phyloP scores from a whole-genome alignment of 208 protist genomes.

The Trypanosoma theileri region DNA sequence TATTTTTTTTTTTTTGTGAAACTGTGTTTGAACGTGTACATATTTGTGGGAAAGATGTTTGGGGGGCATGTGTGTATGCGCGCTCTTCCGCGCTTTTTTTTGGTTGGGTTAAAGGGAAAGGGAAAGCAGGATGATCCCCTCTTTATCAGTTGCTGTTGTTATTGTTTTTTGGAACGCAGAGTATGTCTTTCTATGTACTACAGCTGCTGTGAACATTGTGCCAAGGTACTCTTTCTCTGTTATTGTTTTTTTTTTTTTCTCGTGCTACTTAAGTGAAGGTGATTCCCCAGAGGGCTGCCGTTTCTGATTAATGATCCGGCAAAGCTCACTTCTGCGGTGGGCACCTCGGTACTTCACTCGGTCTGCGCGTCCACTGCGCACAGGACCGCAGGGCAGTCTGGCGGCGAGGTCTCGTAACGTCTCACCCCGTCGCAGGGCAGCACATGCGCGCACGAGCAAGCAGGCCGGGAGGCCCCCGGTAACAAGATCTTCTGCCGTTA shows the following conservation, averaged over 20 bases:
- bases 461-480: background rate
- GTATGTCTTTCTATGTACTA: no score
- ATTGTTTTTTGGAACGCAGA: no score
- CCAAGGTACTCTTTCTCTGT: no score
- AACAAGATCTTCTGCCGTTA: no score
- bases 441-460: background rate
- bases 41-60: constrained; percentile 5
- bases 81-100: constrained; percentile 4
- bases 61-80: background rate
- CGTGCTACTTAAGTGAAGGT: no score
- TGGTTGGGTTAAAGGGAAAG: constrained; percentile 11
- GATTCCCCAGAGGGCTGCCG: background rate
- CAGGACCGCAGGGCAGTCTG: no score
- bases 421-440: background rate
- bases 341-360: constrained; percentile 45
- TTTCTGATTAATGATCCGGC: constrained; percentile 39
- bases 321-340: constrained; percentile 35
- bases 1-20: constrained; percentile 10
- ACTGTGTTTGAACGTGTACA: constrained; percentile 9
- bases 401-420: background rate
- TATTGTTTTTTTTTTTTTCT: no score
- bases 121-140: background rate
- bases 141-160: background rate
- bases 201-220: no score
- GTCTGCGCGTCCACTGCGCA: background rate